phyloP scores from a whole-genome alignment of 2,329 filamentous ascomycete species.

The Exophiala alcalophila region DNA sequence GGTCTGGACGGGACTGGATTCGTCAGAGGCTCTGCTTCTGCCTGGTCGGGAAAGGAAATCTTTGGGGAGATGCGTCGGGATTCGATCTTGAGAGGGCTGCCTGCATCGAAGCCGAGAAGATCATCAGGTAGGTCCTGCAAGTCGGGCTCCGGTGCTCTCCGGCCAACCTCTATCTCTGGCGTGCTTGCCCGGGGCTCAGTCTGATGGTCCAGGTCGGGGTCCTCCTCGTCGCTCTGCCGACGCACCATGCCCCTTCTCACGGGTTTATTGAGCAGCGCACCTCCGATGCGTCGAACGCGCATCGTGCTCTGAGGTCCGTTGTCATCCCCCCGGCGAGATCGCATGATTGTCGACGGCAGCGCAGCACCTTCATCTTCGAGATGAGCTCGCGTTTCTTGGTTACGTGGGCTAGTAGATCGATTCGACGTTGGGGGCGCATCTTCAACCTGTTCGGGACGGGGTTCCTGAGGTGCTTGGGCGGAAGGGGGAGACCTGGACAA shows the following conservation, averaged over 20 bases:
- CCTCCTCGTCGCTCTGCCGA: slow-evolving; percentile 64
- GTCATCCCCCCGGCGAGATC: slow-evolving; percentile 58
- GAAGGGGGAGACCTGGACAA: slow-evolving; percentile 42
- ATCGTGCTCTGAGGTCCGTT: slow-evolving; percentile 67
- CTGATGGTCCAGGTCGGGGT: slow-evolving; percentile 36
- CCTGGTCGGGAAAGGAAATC: slow-evolving; percentile 15
- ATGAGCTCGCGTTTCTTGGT: slow-evolving; percentile 34
- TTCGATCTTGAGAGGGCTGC: slow-evolving; percentile 30
- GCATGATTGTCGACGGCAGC: slow-evolving; percentile 39
- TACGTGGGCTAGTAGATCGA: slow-evolving; percentile 33
- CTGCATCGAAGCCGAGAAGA: slow-evolving; percentile 21
- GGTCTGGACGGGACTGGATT: slow-evolving; percentile 21
- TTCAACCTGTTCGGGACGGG: slow-evolving; percentile 2
- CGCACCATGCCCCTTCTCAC: slow-evolving; percentile 67
- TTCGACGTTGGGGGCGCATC: slow-evolving; percentile 30
- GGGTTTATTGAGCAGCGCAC: slow-evolving; percentile 75
- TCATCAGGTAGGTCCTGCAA: slow-evolving; percentile 32
- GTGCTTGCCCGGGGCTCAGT: slow-evolving; percentile 20
- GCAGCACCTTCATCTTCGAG: slow-evolving; percentile 27
- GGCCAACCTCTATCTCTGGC: slow-evolving; percentile 32
- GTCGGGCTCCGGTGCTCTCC: slow-evolving; percentile 33
- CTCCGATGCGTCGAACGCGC: slow-evolving; percentile 73
- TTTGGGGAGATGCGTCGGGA: slow-evolving; percentile 20
- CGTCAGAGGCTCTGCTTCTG: slow-evolving; percentile 21
- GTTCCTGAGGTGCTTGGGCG: slow-evolving; percentile 32